These are phyloP conservation scores for Malus sieversii DNA, from an alignment of 306 rosid genomes.

Conservation along the genomic window DNA sequence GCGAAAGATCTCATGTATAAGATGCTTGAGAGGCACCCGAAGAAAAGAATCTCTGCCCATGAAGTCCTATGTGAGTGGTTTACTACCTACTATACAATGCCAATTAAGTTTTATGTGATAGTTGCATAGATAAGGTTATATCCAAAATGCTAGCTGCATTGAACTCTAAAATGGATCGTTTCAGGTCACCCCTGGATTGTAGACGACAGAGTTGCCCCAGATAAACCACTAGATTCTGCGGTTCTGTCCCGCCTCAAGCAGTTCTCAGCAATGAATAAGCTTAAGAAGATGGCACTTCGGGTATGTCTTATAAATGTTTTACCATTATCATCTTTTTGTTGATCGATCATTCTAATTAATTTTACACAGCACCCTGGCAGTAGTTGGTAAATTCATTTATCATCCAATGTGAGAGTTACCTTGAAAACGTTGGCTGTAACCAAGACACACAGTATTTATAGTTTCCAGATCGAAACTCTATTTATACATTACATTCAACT, in stretches of 20 bases:
- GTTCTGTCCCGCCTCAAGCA: conserved; percentile 85
- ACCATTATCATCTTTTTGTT: neutral
- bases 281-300: conserved; percentile 84
- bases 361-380: neutral
- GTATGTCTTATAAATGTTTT: conserved; percentile 28
- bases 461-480: neutral
- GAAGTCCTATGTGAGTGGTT: conserved; percentile 74
- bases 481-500: neutral
- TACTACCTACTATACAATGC: neutral
- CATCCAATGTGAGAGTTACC: neutral
- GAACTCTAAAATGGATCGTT: conserved; percentile 5
- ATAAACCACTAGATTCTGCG: conserved; percentile 81
- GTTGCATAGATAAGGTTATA: neutral
- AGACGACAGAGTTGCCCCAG: conserved; percentile 83
- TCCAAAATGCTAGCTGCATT: neutral
- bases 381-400: neutral
- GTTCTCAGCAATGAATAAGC: conserved; percentile 83
- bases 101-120: neutral
- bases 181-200: conserved; percentile 90
- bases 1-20: conserved; percentile 64
- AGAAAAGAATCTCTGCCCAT: conserved; percentile 64
- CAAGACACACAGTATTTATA: neutral
- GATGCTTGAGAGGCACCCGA: conserved; percentile 83
- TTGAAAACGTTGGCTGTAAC: neutral
- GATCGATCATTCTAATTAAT: neutral